phyloP scores from a whole-genome alignment of 192 early-diverging fungal genomes.

The Backusella sp. region DNA sequence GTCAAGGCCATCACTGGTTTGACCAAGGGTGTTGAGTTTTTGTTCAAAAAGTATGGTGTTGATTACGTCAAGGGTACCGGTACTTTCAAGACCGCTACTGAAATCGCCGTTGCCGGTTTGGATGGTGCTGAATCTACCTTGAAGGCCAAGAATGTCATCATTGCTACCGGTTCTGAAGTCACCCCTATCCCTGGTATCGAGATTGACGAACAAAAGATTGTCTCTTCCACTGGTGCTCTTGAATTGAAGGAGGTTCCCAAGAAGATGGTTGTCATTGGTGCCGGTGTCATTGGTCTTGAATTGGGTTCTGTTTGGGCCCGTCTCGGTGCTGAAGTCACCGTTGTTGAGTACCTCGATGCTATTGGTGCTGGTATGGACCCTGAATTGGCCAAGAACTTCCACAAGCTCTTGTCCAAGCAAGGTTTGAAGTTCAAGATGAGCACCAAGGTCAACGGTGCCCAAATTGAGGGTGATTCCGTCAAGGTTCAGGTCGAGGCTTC shows the following conservation, averaged over 20 bases:
- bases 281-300: conserved; percentile 98
- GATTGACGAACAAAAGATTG: conserved; percentile 93
- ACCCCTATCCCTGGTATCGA: conserved; percentile 90
- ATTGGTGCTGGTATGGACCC: conserved; percentile 98
- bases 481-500: conserved; percentile 90
- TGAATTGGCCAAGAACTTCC: conserved; percentile 92
- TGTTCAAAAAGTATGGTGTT: conserved; percentile 99
- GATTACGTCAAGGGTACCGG: conserved; percentile 95
- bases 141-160: conserved; percentile 95
- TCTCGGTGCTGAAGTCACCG: conserved; percentile 91
- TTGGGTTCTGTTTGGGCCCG: conserved; percentile 98
- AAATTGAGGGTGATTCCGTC: conserved; percentile 83
- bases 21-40: conserved; percentile 88
- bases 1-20: conserved; percentile 83
- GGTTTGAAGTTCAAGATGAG: conserved; percentile 97
- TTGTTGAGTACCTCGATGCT: conserved; percentile 90
- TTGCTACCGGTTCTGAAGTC: conserved; percentile 96
- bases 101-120: conserved; percentile 77
- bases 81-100: conserved; percentile 72
- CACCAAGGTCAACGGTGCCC: conserved; percentile 93
- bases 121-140: conserved; percentile 74
- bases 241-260: conserved; percentile 91
- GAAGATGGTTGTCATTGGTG: conserved; percentile 98
- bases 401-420: conserved; percentile 89
- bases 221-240: conserved; percentile 97